phyloP scores from a whole-genome alignment of 179 eudicot genomes.

The Drosera spatulata region DNA sequence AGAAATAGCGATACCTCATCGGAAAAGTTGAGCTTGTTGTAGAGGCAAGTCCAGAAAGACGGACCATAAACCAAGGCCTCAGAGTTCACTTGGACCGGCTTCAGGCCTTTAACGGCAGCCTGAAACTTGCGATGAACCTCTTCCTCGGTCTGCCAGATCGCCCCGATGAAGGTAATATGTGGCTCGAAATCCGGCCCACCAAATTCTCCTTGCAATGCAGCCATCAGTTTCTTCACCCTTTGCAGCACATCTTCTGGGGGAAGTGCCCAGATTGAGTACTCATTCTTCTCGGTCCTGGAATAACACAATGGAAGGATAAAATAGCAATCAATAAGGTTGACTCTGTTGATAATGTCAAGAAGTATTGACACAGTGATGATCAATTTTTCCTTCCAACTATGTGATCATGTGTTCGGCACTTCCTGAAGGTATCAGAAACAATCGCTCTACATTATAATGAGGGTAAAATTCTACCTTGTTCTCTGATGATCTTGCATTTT shows the following conservation, averaged over 20 bases:
- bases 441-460: too few species aligned
- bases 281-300: constrained; percentile 11
- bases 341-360: too few species aligned
- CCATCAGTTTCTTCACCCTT: constrained; percentile 65
- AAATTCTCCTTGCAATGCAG: constrained; percentile 50
- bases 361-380: too few species aligned
- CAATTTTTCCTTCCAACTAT: too few species aligned
- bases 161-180: constrained; percentile 85
- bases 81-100: constrained; percentile 36
- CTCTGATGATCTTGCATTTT: too few species aligned
- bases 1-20: constrained; percentile 34
- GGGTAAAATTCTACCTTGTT: too few species aligned
- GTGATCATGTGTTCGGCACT: too few species aligned
- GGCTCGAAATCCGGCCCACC: constrained; percentile 86
- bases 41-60: constrained; percentile 77
- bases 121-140: constrained; percentile 50
- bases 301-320: too few species aligned
- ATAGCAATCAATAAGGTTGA: too few species aligned
- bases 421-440: too few species aligned
- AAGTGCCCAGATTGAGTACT: constrained; percentile 80
- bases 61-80: constrained; percentile 57
- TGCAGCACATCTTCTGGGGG: constrained; percentile 44
- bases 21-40: constrained; percentile 46
- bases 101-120: constrained; percentile 50
- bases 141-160: constrained; percentile 40